Base-by-base conservation (phyloP, 179 eudicot genomes). In the Silene vulgaris region DNA sequence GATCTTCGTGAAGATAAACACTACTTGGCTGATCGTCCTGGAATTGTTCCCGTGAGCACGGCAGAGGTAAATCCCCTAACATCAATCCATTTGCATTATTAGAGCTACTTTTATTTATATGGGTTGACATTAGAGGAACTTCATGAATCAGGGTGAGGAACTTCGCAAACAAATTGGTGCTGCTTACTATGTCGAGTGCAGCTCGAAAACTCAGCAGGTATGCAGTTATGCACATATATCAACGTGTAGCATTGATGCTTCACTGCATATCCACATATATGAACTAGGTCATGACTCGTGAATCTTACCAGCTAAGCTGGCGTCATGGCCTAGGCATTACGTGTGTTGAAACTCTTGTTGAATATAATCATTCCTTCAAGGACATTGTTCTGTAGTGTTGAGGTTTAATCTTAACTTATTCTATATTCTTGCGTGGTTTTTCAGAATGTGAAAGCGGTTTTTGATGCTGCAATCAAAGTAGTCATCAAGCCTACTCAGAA, bases 121-220 rank as follows among this genome's bases (percentile, higher is more conserved):
- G 79, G 48, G 12, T 76, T 76, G 74, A 77, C 71, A 65, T 3
- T 11, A 28, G 74, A 62, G 69, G 50, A 26, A 61, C 71, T 75
- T 74, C 65, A 73, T 52, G 37, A 74, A 76, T 74, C 81, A 93
- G 98, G 98, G 98, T 14, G 96, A 91, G 82, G 98, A 93, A 81
- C 91, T 93, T 9, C 97, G 98, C 28, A 93, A 90, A 74, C 98
- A 91, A 83, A 90, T 93, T 82, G 97, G 98, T 77, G 97, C 98
- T 30, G 75, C 84, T 65, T 89, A 85, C 76, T 91, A 91, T 78
- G 85, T 93, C 37, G 98, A 93, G 80, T 93, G 97, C 88, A 93
- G 98, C 88, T 90, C 98, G 11, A 93, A 93, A 81, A 93, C 98
- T 82, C 98, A 93, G 74, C 98, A 93, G 98, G 98, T 93, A 82